These are phyloP conservation scores for Kwoniella sp. DNA, from an alignment of 768 basidiomycete species.

Conservation along the genomic window DNA sequence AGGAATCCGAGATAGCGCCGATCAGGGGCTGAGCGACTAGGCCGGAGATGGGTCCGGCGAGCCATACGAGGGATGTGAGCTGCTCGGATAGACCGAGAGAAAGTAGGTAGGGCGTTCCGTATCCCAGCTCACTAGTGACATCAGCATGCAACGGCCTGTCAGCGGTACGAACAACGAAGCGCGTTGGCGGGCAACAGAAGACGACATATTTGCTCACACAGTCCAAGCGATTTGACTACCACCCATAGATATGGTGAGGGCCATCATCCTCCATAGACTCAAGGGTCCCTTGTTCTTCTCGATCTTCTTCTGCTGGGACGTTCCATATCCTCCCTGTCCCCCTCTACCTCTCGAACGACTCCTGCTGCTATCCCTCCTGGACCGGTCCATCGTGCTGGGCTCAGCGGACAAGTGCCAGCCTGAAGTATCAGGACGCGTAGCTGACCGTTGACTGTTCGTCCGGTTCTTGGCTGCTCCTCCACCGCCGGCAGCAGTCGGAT, in stretches of 20 bases:
- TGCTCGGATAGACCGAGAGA: constrained; percentile 79
- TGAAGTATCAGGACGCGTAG: constrained; percentile 11
- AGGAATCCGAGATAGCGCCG: constrained; percentile 94
- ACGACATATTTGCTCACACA: constrained; percentile 65
- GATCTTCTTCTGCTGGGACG: constrained; percentile 17
- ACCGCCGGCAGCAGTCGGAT: neutral
- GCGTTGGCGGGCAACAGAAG: neutral
- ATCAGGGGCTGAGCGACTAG: constrained; percentile 96
- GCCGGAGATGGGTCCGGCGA: constrained; percentile 83
- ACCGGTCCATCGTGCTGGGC: constrained; percentile 18
- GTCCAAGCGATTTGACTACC: constrained; percentile 61
- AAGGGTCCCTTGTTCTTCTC: constrained; percentile 40
- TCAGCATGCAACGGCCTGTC: constrained; percentile 8
- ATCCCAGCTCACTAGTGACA: constrained; percentile 62
- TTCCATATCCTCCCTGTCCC: neutral
- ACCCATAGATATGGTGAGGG: constrained; percentile 76
- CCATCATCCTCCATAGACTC: constrained; percentile 53
- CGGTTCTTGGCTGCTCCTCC: neutral
- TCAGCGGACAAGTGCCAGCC: constrained; percentile 20
- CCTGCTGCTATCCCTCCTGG: constrained; percentile 24
- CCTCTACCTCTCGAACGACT: constrained; percentile 24
- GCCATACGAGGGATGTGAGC: constrained; percentile 91
- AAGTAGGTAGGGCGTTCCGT: constrained; percentile 91
- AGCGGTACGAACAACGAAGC: neutral
- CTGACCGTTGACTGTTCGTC: constrained; percentile 10